A percentile compares a stretch with the other conserved stretches of the same genome.
phyloP scores from a whole-genome alignment of 495 filamentous ascomycete genomes.

The Paragyromitra xinjiangensis region DNA sequence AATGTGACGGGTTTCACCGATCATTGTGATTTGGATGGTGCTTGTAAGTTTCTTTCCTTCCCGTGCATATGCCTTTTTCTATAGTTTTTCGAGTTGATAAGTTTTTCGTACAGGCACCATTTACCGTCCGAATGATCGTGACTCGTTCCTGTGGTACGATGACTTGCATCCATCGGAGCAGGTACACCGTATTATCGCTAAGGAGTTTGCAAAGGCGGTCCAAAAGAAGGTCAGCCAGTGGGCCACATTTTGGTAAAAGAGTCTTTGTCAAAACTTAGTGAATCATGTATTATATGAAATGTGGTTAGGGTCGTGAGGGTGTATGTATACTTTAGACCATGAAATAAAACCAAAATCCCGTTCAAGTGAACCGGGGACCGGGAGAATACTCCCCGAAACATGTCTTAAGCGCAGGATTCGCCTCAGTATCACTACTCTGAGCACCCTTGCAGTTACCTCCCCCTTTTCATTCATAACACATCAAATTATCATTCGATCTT shows the following conservation, averaged over 20 bases:
- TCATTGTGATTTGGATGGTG: slow-evolving; percentile 61
- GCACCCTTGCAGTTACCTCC: background rate
- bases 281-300: background rate
- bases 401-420: background rate
- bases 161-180: slow-evolving; percentile 73
- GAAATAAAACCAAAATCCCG: background rate
- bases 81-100: slow-evolving; percentile 58
- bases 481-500: background rate
- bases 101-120: slow-evolving; percentile 59
- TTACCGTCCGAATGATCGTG: slow-evolving; percentile 54
- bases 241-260: slow-evolving; percentile 17
- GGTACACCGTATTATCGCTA: slow-evolving; percentile 66
- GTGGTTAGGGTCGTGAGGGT: background rate
- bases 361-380: background rate
- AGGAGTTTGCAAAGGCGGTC: slow-evolving; percentile 69
- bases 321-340: background rate
- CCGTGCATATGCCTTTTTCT: background rate
- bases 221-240: slow-evolving; percentile 59
- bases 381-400: background rate
- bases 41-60: slow-evolving; percentile 31
- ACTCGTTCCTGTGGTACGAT: slow-evolving; percentile 68
- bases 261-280: background rate
- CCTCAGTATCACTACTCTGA: background rate
- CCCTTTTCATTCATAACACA: background rate
- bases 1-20: slow-evolving; percentile 69